Evolutionary conservation across 2,329 filamentous ascomycete species (phyloP).

Genomic region (Diaporthe citriasiana): DNA sequence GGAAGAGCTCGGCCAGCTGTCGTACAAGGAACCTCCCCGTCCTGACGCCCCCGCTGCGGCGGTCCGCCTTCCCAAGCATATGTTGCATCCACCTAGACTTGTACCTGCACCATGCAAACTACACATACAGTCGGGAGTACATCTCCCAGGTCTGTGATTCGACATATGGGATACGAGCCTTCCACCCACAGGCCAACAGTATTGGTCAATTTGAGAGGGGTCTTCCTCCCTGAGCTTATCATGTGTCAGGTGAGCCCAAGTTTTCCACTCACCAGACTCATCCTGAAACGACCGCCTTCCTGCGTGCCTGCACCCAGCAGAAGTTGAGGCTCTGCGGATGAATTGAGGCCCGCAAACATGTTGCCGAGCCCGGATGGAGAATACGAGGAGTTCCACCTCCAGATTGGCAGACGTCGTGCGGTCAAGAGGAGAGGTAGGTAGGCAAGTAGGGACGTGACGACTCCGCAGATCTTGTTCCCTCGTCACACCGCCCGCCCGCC

Average conservation of each 20-base stretch:
- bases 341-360: neutral
- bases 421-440: neutral
- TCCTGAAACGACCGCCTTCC: conserved; percentile 13
- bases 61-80: neutral
- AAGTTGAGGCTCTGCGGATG: conserved; percentile 24
- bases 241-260: conserved; percentile 20
- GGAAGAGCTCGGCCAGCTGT: neutral
- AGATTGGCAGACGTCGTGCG: conserved; percentile 3
- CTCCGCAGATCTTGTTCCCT: neutral
- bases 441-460: neutral
- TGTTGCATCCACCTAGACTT: neutral
- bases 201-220: conserved; percentile 18
- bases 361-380: neutral
- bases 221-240: neutral
- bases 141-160: neutral
- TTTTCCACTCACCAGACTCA: conserved; percentile 26
- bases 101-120: neutral
- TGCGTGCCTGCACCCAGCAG: neutral
- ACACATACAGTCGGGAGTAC: neutral
- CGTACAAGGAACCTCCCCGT: conserved; percentile 2
- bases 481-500: neutral
- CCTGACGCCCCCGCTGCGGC: neutral
- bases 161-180: conserved; percentile 5
- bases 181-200: neutral
- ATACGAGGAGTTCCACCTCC: conserved; percentile 7